Conservation (phyloP, 2,329 filamentous ascomycete genomes). For the Phyllosticta citribraziliensis region DNA sequence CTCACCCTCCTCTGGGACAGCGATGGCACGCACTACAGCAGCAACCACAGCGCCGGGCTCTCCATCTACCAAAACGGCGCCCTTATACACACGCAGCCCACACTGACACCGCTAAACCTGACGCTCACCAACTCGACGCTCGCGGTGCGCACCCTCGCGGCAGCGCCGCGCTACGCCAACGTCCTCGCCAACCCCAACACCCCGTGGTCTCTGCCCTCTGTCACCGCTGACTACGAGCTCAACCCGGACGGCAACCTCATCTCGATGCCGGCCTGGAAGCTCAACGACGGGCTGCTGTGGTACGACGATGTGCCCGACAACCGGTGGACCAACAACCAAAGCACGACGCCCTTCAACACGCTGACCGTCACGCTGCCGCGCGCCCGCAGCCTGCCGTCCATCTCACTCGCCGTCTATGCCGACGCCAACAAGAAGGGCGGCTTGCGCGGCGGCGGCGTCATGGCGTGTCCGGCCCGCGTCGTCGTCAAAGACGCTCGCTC, state of each 20-base stretch:
- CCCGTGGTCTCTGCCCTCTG: conserved; percentile 22
- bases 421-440: background rate
- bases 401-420: conserved; percentile 8
- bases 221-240: conserved; percentile 29
- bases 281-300: conserved; percentile 35
- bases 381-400: conserved; percentile 12
- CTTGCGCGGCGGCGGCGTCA: background rate
- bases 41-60: conserved; percentile 20
- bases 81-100: conserved; percentile 19
- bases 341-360: conserved; percentile 12
- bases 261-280: conserved; percentile 27
- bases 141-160: conserved; percentile 14
- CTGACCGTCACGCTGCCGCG: conserved; percentile 14
- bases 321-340: conserved; percentile 19
- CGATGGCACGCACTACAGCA: conserved; percentile 29
- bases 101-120: conserved; percentile 12
- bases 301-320: conserved; percentile 31
- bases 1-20: conserved; percentile 34
- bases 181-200: conserved; percentile 33
- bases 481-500: background rate
- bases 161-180: conserved; percentile 23
- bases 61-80: conserved; percentile 30
- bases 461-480: background rate
- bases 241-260: conserved; percentile 14
- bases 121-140: conserved; percentile 12